Evolutionary conservation across 2,329 filamentous ascomycete species (phyloP).

Genomic region (Pseudocercospora cruenta): DNA sequence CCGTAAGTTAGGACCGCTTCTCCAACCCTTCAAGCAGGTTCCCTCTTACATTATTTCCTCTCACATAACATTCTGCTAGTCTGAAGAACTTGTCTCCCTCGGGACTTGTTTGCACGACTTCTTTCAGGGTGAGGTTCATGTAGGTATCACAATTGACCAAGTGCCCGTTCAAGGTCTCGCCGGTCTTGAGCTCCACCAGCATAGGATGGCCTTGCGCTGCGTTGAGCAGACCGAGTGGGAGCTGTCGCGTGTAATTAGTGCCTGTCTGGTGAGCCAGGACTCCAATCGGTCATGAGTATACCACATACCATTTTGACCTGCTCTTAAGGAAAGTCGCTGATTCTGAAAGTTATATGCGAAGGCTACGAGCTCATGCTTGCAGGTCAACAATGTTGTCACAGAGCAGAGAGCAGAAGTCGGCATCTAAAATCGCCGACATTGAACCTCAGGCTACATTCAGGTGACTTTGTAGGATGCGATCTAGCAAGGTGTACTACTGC

Average conservation of each 20-base stretch:
- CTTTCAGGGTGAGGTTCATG: slow-evolving; percentile 98
- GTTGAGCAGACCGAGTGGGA: slow-evolving; percentile 79
- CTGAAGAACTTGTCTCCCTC: slow-evolving; percentile 94
- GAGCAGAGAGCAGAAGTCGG: neutral
- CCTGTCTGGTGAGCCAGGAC: slow-evolving; percentile 24
- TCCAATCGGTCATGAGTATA: neutral
- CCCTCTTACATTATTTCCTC: slow-evolving; percentile 88
- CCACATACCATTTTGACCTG: slow-evolving; percentile 14
- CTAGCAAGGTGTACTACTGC: neutral
- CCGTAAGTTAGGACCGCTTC: slow-evolving; percentile 15
- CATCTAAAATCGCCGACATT: neutral
- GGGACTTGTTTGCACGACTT: slow-evolving; percentile 93
- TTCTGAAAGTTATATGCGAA: neutral
- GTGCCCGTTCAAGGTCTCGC: slow-evolving; percentile 95
- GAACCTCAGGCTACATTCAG: neutral
- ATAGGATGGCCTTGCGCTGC: slow-evolving; percentile 97
- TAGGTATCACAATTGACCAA: slow-evolving; percentile 97
- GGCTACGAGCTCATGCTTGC: neutral
- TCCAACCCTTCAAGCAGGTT: neutral
- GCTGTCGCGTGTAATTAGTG: slow-evolving; percentile 47
- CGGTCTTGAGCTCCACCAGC: slow-evolving; percentile 96
- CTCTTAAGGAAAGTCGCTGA: neutral
- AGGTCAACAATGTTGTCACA: neutral
- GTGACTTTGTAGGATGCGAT: neutral
- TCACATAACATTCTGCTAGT: slow-evolving; percentile 91